Base-by-base conservation (phyloP, 306 rosid genomes). In the Castanospermum australe region DNA sequence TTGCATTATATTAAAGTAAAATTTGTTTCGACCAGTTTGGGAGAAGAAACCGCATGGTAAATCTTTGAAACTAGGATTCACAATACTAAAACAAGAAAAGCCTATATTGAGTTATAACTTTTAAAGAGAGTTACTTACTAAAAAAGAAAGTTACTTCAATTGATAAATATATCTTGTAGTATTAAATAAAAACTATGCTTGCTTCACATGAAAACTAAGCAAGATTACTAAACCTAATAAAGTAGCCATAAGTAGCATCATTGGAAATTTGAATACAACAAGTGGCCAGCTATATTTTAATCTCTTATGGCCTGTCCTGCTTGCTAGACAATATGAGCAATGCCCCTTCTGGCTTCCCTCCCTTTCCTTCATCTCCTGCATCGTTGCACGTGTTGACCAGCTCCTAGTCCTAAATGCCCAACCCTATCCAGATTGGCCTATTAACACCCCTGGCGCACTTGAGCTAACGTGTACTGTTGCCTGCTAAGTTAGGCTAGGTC, bases 401-500 rank as follows among this genome's bases (percentile, higher is more conserved):
- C 50, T 10, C 42, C 11, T 7, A 3, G 14, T n/a, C n/a, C n/a
- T n/a, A n/a, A n/a, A n/a, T n/a, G n/a, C n/a, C 63, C 54, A 64
- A 54, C 30, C 74, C 56, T 54, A 77, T 66, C 57, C 20, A 15
- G 8, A 69, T 47, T 25, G 60, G 75, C 75, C 47, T 21, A 10
- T 77, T 39, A 73, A 54, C 33, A 22, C 55, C 78, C 24, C 6
- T 12, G 24, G 65, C n/a, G 59, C 61, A 82, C 55, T 18, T 59
- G 71, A 79, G 78, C 10, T 72, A 44, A 57, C 2, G 39, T n/a
- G 1, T 6, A 47, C 25, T 24, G 33, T 33, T 44, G n/a, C 14
- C 73, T 61, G 74, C 90, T 84, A 81, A 22, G n/a, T 50, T 87
- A 48, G 70, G 68, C 85, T 54, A 45, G 13, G 73, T 57, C 59